Conservation (phyloP, 257 asterid genomes). For the Capsicum pubescens region DNA sequence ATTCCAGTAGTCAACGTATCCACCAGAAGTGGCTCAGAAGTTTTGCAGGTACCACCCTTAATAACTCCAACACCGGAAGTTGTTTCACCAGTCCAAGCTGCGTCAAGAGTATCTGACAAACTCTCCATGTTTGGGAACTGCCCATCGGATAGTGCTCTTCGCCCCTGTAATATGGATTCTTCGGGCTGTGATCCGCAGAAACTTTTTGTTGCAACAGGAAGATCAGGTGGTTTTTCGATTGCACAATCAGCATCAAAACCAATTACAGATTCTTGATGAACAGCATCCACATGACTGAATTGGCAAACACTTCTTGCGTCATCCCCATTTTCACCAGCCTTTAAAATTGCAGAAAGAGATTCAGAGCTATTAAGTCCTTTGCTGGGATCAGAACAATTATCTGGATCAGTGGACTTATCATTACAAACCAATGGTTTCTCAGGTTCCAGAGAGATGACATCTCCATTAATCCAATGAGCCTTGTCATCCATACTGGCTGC, state of each 20-base stretch:
- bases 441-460: slow-evolving; percentile 44
- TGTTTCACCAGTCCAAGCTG: slow-evolving; percentile 91
- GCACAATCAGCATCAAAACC: slow-evolving; percentile 36
- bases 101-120: slow-evolving; percentile 84
- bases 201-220: slow-evolving; percentile 44
- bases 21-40: slow-evolving; percentile 45
- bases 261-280: slow-evolving; percentile 40
- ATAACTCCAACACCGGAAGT: slow-evolving; percentile 41
- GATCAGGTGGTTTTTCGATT: slow-evolving; percentile 37
- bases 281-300: slow-evolving; percentile 39
- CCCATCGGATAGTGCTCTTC: slow-evolving; percentile 67
- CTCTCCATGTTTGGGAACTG: slow-evolving; percentile 57
- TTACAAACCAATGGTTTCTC: slow-evolving; percentile 42
- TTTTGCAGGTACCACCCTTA: slow-evolving; percentile 40
- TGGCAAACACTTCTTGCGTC: slow-evolving; percentile 33
- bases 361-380: slow-evolving; percentile 36
- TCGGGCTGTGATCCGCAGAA: slow-evolving; percentile 45
- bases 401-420: slow-evolving; percentile 42
- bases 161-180: slow-evolving; percentile 48
- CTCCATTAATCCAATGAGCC: slow-evolving; percentile 40
- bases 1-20: slow-evolving; percentile 48
- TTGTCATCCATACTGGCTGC: slow-evolving; percentile 57
- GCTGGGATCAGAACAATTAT: slow-evolving; percentile 39
- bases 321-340: slow-evolving; percentile 45
- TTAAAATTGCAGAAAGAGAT: slow-evolving; percentile 41